These are phyloP conservation scores for Prinsepia uniflora DNA, from an alignment of 306 rosid species.

Conservation along the genomic window DNA sequence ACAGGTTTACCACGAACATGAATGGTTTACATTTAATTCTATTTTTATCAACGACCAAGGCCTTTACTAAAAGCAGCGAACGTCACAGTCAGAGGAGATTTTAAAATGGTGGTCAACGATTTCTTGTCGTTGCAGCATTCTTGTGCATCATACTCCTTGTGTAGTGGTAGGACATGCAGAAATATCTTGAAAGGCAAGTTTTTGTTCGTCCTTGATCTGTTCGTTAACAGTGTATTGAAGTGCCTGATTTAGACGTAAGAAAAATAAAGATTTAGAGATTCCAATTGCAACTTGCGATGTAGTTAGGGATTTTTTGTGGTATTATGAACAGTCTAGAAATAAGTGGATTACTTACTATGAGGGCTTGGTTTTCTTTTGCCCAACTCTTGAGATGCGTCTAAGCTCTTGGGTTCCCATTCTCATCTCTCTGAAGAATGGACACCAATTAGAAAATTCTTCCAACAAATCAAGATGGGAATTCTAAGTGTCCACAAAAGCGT, in stretches of 20 bases:
- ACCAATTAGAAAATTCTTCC: constrained; percentile 13
- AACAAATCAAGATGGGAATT: constrained; percentile 7
- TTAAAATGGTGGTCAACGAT: neutral
- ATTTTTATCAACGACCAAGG: neutral
- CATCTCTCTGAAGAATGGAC: constrained; percentile 58
- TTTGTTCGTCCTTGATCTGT: constrained; percentile 1
- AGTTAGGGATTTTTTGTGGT: neutral
- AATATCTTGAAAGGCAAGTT: neutral
- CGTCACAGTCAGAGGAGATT: constrained; percentile 7
- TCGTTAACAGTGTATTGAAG: neutral
- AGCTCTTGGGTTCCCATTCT: constrained; percentile 65
- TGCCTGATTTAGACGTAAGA: constrained; percentile 4
- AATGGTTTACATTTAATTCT: neutral
- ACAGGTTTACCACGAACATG: constrained; percentile 5
- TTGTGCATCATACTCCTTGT: neutral
- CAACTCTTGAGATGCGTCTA: constrained; percentile 61
- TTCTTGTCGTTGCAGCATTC: constrained; percentile 11
- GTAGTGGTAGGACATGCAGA: neutral
- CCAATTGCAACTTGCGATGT: neutral
- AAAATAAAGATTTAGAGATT: neutral
- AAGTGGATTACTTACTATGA: constrained; percentile 54
- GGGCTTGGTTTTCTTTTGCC: constrained; percentile 52
- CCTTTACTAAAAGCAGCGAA: neutral
- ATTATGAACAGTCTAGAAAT: neutral
- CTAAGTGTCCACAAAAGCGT: constrained; percentile 11